phyloP scores from a whole-genome alignment of 1,284 basidiomycete genomes.

The Puccinia brachypodii region DNA sequence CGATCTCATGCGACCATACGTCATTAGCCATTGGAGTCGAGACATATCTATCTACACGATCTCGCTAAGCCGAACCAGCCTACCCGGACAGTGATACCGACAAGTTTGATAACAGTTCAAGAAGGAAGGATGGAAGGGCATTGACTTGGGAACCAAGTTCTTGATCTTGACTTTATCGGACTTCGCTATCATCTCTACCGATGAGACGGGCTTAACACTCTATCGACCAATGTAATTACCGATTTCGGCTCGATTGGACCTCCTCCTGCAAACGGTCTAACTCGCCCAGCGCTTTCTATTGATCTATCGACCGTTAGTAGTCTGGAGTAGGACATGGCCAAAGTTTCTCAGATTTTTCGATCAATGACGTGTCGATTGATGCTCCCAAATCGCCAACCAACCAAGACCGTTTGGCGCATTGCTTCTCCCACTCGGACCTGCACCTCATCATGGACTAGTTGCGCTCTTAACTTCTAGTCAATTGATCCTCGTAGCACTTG shows the following conservation, averaged over 20 bases:
- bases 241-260: slow-evolving; percentile 71
- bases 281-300: neutral
- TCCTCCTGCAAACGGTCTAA: neutral
- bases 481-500: slow-evolving; percentile 86
- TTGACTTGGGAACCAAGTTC: slow-evolving; percentile 78
- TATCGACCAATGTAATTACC: slow-evolving; percentile 89
- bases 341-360: slow-evolving; percentile 31
- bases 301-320: neutral
- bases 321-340: slow-evolving; percentile 4
- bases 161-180: slow-evolving; percentile 86
- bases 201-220: slow-evolving; percentile 87
- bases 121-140: slow-evolving; percentile 92
- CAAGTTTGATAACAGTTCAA: slow-evolving; percentile 66
- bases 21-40: slow-evolving; percentile 82
- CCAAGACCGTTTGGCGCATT: slow-evolving; percentile 73
- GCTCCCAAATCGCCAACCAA: slow-evolving; percentile 53
- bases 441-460: slow-evolving; percentile 71
- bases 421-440: slow-evolving; percentile 77
- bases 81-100: slow-evolving; percentile 55
- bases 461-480: slow-evolving; percentile 87
- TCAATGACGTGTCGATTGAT: neutral
- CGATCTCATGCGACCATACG: slow-evolving; percentile 89
- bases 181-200: slow-evolving; percentile 84
- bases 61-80: slow-evolving; percentile 66
- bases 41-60: slow-evolving; percentile 84